Evolutionary conservation across 495 filamentous ascomycete species (phyloP).

Genomic region (Rhypophila decipiens): DNA sequence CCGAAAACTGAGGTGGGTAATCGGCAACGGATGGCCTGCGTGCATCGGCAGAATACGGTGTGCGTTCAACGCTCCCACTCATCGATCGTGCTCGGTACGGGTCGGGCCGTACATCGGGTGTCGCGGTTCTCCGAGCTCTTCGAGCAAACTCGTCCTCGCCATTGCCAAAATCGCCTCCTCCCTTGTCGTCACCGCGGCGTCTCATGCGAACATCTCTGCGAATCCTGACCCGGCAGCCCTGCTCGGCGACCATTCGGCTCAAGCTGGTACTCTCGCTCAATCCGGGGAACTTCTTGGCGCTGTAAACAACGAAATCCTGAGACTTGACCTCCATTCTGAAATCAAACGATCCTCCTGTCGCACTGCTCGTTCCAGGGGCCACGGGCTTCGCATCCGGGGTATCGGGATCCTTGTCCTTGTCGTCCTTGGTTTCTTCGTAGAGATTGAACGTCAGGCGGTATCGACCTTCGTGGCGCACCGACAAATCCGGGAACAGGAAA

Average conservation of each 20-base stretch:
- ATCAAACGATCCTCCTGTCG: conserved; percentile 29
- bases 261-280: conserved; percentile 83
- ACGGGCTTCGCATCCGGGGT: conserved; percentile 17
- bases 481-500: conserved; percentile 96
- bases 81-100: conserved; percentile 64
- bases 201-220: conserved; percentile 96
- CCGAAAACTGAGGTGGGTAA: conserved; percentile 34
- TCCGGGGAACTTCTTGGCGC: conserved; percentile 98
- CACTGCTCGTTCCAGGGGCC: conserved; percentile 8
- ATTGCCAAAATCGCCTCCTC: conserved; percentile 59
- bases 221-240: conserved; percentile 95
- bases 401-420: conserved; percentile 42
- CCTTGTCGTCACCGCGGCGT: conserved; percentile 74
- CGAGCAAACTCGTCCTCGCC: conserved; percentile 59
- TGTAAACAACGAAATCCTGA: conserved; percentile 79
- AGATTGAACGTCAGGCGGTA: conserved; percentile 86
- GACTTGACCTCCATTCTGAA: conserved; percentile 84
- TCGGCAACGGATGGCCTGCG: conserved; percentile 53
- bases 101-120: conserved; percentile 55
- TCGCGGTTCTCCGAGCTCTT: conserved; percentile 49
- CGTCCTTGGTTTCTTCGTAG: conserved; percentile 83
- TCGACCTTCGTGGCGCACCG: conserved; percentile 90
- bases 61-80: conserved; percentile 59
- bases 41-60: conserved; percentile 39
- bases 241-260: conserved; percentile 88